phyloP scores from a whole-genome alignment of 345 rosid species.

The Theobroma cacao region DNA sequence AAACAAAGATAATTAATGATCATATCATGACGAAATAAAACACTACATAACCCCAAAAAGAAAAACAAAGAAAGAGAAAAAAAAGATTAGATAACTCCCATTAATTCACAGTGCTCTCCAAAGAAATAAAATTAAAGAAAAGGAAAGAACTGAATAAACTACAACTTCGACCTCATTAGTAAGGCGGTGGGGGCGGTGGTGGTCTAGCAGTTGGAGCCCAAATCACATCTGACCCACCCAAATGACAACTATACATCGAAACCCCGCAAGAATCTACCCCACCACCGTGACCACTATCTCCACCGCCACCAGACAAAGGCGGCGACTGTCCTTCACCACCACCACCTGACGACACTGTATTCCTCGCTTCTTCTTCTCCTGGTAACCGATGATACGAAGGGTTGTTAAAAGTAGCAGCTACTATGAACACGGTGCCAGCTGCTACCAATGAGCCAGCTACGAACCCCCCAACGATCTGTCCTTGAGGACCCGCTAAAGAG shows the following conservation, averaged over 20 bases:
- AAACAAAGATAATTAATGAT: not conserved
- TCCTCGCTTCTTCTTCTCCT: slow-evolving; percentile 42
- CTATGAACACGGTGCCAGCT: slow-evolving; percentile 59
- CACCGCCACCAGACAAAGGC: slow-evolving; percentile 47
- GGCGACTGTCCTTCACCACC: slow-evolving; percentile 54
- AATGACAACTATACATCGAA: slow-evolving; percentile 62
- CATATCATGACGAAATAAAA: not conserved
- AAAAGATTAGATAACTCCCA: not conserved
- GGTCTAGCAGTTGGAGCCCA: slow-evolving; percentile 79
- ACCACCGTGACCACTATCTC: slow-evolving; percentile 49
- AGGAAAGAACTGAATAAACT: not conserved
- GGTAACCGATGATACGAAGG: slow-evolving; percentile 67
- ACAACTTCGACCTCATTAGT: not conserved
- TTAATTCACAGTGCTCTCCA: slow-evolving; percentile 13
- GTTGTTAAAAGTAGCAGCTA: slow-evolving; percentile 78
- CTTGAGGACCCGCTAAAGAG: slow-evolving; percentile 88
- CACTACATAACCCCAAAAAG: not conserved
- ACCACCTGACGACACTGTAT: slow-evolving; percentile 41
- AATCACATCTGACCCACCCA: slow-evolving; percentile 58
- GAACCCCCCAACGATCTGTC: slow-evolving; percentile 88
- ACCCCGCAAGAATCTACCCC: slow-evolving; percentile 55
- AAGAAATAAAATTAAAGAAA: not conserved
- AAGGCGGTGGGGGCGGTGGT: slow-evolving; percentile 47
- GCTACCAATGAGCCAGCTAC: slow-evolving; percentile 76
- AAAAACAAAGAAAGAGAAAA: not conserved